Evolutionary conservation across 192 early-diverging fungal genomes (phyloP).

Genomic region (Umbelopsis sp.): DNA sequence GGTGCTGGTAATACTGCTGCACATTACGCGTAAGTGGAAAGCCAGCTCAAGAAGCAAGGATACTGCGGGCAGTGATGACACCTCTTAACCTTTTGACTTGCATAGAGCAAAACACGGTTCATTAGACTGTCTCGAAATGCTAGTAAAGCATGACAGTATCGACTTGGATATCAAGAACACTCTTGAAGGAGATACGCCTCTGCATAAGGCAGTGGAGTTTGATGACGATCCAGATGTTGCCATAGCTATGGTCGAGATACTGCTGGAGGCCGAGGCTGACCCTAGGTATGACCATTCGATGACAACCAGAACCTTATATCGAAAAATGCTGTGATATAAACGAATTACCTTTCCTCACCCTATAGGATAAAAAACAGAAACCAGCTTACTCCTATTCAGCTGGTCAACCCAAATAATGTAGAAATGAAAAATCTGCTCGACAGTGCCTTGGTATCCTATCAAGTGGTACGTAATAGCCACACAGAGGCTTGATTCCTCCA

Average conservation of each 20-base stretch:
- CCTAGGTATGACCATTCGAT: constrained; percentile 33
- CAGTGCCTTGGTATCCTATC: constrained; percentile 22
- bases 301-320: neutral
- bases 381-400: constrained; percentile 16
- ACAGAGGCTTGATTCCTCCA: too few relatives aligned
- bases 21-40: constrained; percentile 60
- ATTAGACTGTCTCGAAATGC: constrained; percentile 59
- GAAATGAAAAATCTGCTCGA: constrained; percentile 38
- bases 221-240: constrained; percentile 52
- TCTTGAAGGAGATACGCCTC: constrained; percentile 60
- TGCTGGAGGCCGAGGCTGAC: constrained; percentile 57
- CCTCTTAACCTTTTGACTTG: neutral
- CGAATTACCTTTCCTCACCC: neutral
- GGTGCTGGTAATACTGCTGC: constrained; percentile 66
- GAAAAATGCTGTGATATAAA: neutral
- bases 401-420: constrained; percentile 25
- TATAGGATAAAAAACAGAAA: constrained; percentile 34
- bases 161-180: constrained; percentile 58
- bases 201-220: constrained; percentile 68
- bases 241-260: constrained; percentile 60
- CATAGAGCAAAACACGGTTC: constrained; percentile 57
- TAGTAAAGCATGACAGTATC: constrained; percentile 52
- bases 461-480: constrained; percentile 29
- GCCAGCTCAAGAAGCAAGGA: too few relatives aligned
- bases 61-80: too few relatives aligned